Evolutionary conservation across 345 rosid species (phyloP).

Genomic region (Dipteronia sinensis): DNA sequence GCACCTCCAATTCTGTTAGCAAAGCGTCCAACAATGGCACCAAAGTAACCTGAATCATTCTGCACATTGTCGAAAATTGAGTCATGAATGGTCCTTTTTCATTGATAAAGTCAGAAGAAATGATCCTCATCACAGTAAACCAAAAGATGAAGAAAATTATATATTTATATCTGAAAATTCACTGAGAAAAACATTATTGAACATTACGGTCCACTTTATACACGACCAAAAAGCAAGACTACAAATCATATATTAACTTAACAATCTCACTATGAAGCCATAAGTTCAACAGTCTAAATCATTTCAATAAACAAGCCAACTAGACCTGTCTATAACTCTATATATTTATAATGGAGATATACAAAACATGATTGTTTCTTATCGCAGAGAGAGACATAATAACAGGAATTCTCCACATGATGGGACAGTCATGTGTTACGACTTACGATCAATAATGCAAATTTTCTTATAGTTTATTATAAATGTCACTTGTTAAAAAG

Average conservation of each 20-base stretch:
- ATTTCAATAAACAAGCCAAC: not conserved
- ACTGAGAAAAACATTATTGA: not conserved
- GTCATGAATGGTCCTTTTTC: not conserved
- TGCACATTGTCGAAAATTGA: conserved; percentile 23
- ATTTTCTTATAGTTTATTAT: not conserved
- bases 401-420: not conserved
- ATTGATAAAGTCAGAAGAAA: not conserved
- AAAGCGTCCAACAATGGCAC: conserved; percentile 79
- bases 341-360: not conserved
- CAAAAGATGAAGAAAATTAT: not conserved
- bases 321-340: too few relatives aligned
- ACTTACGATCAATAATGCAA: not conserved
- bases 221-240: not conserved
- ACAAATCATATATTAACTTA: too few relatives aligned
- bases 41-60: conserved; percentile 67
- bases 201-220: not conserved
- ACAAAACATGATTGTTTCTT: not conserved
- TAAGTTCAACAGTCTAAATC: not conserved
- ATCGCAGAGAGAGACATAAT: not conserved
- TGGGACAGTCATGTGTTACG: not conserved
- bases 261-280: not conserved
- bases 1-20: conserved; percentile 83
- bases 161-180: not conserved
- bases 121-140: not conserved
- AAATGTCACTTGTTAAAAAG: not conserved